Evolutionary conservation across 2,329 filamentous ascomycete genomes (phyloP), one percentile per base, ranked within the genome.

Genomic region (Septoria linicola): DNA sequence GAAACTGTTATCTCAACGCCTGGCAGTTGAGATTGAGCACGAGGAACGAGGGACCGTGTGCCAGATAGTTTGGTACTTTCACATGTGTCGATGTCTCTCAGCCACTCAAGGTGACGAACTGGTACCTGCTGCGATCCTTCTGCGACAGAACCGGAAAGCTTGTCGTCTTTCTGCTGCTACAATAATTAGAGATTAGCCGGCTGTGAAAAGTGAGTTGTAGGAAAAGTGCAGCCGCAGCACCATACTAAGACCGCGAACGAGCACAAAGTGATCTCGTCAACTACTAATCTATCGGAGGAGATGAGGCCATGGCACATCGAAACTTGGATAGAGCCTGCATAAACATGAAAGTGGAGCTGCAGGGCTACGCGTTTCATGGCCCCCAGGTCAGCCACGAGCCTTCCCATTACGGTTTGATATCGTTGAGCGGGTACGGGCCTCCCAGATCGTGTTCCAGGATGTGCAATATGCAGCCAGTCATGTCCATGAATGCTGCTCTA

Each of bases 241-340:
- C 14, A 14, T 14, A 20, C 21, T 40, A 8, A 17, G 20, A 30
- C 32, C 7, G 19, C n/a, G 14, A 39, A 32, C 17, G 34, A 23
- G 34, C 23, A n/a, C 19, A 19, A 31, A 30, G 44, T 16, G 44
- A 34, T 21, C 17, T 17, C 25, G 17, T 21, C 35, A 23, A 40
- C 25, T 36, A 39, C 31, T 41, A 49, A 46, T 44, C 35, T 46
- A 40, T 51, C 32, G 41, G 50, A 48, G 45, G 53, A 57, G 54
- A 57, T 57, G 50, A 51, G 50, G 37, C 21, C 39, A 43, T 53
- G 13, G 47, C 21, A 21, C 25, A 23, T 31, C 32, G 47, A 51
- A 54, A 57, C 54, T 57, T 51, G 54, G 46, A 51, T 48, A 35
- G 32, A 35, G 53, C 49, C 53, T 52, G 53, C 48, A 41, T 43